Evolutionary conservation across 352 stramenopile species (phyloP).

Genomic region (Sclerospora graminicola): DNA sequence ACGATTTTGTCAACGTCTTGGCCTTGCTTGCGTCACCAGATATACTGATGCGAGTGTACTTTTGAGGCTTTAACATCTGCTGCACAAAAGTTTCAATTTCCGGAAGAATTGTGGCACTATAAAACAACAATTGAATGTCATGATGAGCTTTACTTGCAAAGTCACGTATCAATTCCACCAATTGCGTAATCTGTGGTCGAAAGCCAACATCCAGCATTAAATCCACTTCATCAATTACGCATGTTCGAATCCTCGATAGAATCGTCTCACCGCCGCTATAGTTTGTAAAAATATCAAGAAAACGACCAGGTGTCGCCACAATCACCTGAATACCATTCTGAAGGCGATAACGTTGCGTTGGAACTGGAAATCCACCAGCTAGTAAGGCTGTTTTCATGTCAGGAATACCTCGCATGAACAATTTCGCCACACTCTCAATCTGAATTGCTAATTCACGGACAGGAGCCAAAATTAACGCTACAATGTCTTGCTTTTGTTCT

Average conservation of each 20-base stretch:
- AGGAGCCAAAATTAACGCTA: conserved; percentile 45
- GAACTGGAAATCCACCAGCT: conserved; percentile 52
- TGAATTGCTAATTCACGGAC: conserved; percentile 68
- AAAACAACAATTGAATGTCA: conserved; percentile 41
- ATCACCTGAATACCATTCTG: conserved; percentile 47
- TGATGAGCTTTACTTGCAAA: neutral
- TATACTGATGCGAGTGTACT: conserved; percentile 23
- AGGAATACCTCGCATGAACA: conserved; percentile 38
- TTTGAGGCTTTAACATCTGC: conserved; percentile 15
- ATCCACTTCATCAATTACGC: conserved; percentile 69
- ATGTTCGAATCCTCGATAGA: conserved; percentile 15
- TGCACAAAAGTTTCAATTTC: conserved; percentile 31
- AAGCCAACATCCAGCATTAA: conserved; percentile 62
- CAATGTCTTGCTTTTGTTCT: conserved; percentile 6
- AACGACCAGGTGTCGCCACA: conserved; percentile 50
- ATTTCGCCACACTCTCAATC: conserved; percentile 52
- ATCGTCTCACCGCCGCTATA: conserved; percentile 16
- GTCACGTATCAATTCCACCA: conserved; percentile 26
- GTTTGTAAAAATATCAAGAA: conserved; percentile 45
- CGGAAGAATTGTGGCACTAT: conserved; percentile 44
- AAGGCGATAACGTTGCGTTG: conserved; percentile 54
- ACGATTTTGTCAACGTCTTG: neutral
- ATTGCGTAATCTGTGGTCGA: conserved; percentile 31
- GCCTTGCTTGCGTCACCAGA: conserved; percentile 2
- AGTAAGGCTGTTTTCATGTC: conserved; percentile 62